Evolutionary conservation across 2,329 filamentous ascomycete species (phyloP).

Genomic region (Davidsoniella virescens): DNA sequence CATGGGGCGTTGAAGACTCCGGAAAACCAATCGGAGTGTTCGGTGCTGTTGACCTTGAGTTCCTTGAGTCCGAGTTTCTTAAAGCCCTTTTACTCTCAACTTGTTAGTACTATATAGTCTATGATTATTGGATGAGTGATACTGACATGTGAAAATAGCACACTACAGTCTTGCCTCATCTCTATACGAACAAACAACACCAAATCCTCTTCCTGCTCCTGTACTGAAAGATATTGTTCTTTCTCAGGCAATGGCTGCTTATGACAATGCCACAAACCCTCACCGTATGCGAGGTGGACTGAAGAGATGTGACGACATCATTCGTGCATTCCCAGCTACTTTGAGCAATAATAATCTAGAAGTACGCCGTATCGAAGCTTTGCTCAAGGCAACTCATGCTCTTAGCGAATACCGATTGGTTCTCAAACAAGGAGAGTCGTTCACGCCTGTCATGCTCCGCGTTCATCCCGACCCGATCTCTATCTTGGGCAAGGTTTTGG

Average conservation of each 20-base stretch:
- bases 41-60: constrained; percentile 41
- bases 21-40: constrained; percentile 42
- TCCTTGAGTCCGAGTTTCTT: constrained; percentile 55
- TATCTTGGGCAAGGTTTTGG: constrained; percentile 55
- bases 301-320: constrained; percentile 59
- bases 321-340: constrained; percentile 45
- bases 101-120: constrained; percentile 29
- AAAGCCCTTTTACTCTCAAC: constrained; percentile 47
- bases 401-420: constrained; percentile 63
- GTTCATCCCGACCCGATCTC: constrained; percentile 60
- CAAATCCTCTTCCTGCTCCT: constrained; percentile 31
- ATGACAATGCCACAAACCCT: constrained; percentile 70
- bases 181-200: constrained; percentile 38
- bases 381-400: constrained; percentile 57
- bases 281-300: constrained; percentile 61
- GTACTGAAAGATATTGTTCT: constrained; percentile 45
- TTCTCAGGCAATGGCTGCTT: constrained; percentile 48
- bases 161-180: constrained; percentile 47
- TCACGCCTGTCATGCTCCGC: constrained; percentile 62
- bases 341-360: constrained; percentile 36
- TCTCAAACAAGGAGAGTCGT: constrained; percentile 64
- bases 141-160: constrained; percentile 18
- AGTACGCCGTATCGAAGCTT: constrained; percentile 38
- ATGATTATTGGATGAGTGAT: not conserved
- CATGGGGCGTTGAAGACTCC: constrained; percentile 42